Evolutionary conservation across 805 yeast genomes (phyloP), one percentile per base, ranked within the genome.

Genomic region (Schwanniomyces occidentalis): DNA sequence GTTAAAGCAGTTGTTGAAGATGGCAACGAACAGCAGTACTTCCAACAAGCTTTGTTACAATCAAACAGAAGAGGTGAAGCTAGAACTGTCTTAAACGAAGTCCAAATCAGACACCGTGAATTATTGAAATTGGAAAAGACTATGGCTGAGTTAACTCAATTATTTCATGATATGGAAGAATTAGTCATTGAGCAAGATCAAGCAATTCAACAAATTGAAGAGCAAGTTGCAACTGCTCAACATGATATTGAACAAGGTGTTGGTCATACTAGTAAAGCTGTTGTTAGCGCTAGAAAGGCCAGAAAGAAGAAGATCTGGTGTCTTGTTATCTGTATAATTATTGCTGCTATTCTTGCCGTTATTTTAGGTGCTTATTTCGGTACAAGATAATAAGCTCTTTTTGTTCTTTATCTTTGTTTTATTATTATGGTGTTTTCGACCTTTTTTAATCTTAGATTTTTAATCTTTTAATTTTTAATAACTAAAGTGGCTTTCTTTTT

Each of bases 91-190:
- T 75, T 93, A 51, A 86, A 88, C 53, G 98, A 93, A 68, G 98
- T 93, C 38, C 96, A 91, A 68, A 81, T 85, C 33, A 82, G 99
- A 69, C 98, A 93, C 69, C 82, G 85, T 59, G 98, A 93, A 69
- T 79, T 93, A 55, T 85, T 87, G 69, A 86, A 88, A 71, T 83
- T 93, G 64, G 98, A 91, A 66, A 82, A 87, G 67, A 84, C 96
- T 40, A 89, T 93, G 85, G 88, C 91, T 23, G 99, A 93, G 65
- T 78, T 93, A 64, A 86, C 95, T 26, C 95, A 87, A 69, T 77
- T 93, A 59, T 89, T 93, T 72, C 85, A 84, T 54, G 98, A 93
- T 59, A 87, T 93, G 93, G 97, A 93, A 66, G 86, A 86, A 56
- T 73, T 93, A 65, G 97, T 91, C 30, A 88, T 91, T 49, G 96